Conservation (phyloP, 1,284 basidiomycete genomes). For the Sanghuangporus baumii region DNA sequence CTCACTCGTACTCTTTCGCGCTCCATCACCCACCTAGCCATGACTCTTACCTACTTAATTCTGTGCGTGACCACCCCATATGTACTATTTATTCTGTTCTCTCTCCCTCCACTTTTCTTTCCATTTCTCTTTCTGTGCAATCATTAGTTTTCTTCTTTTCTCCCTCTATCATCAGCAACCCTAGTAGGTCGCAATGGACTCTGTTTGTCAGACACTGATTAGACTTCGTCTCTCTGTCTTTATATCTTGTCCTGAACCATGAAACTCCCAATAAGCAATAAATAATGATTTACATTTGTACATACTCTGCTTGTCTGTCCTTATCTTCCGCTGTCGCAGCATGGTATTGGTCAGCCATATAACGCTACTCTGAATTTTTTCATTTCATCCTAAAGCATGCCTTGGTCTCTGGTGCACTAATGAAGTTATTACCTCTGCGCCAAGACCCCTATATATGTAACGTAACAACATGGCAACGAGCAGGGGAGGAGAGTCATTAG, state of each 20-base stretch:
- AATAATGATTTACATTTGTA: neutral
- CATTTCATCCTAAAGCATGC: neutral
- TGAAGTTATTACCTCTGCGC: neutral
- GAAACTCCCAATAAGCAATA: neutral
- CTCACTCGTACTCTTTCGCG: neutral
- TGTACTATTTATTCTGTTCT: neutral
- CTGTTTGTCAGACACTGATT: neutral
- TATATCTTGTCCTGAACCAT: neutral
- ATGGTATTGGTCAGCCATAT: neutral
- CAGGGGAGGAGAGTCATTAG: neutral
- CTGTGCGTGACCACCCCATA: neutral
- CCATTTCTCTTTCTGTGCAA: neutral
- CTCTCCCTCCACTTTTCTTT: neutral
- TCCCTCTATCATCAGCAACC: neutral
- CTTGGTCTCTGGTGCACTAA: neutral
- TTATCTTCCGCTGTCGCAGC: neutral
- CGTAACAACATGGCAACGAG: neutral
- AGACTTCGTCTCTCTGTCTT: neutral
- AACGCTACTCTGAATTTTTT: neutral
- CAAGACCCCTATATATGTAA: neutral
- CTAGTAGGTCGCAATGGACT: neutral
- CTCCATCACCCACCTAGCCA: neutral
- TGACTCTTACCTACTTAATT: neutral
- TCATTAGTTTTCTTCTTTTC: neutral
- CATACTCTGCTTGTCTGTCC: too few relatives aligned